phyloP scores from a whole-genome alignment of 106 monocot genomes.

The Phalaenopsis equestris region DNA sequence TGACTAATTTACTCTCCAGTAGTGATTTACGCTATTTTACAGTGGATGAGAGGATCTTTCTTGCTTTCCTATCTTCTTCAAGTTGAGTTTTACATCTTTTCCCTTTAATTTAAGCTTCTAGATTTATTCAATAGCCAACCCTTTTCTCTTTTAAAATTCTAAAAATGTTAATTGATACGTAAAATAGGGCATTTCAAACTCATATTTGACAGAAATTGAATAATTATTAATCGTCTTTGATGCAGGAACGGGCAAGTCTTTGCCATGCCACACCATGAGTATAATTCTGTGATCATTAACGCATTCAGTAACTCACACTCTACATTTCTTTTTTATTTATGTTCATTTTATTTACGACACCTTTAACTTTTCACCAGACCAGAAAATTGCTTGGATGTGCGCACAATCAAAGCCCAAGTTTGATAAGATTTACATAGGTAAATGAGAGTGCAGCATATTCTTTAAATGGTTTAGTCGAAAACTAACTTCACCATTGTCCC shows the following conservation, averaged over 20 bases:
- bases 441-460: neutral
- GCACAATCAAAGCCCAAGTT: conserved; percentile 48
- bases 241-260: conserved; percentile 52
- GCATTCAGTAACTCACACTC: neutral
- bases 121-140: neutral
- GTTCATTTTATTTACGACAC: neutral
- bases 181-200: neutral
- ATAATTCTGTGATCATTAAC: conserved; percentile 9
- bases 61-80: conserved; percentile 50
- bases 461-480: neutral
- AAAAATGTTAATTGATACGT: neutral
- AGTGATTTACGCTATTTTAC: conserved; percentile 53
- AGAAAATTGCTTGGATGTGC: conserved; percentile 73
- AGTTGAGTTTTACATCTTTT: conserved; percentile 30
- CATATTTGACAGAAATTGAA: neutral
- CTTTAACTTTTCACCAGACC: conserved; percentile 29
- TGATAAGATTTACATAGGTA: conserved; percentile 38
- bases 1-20: conserved; percentile 40
- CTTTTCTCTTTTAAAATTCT: neutral
- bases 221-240: neutral
- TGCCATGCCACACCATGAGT: conserved; percentile 75
- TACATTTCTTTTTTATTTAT: neutral
- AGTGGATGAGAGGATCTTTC: conserved; percentile 63
- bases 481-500: neutral
- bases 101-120: neutral